A percentile compares a stretch with the other conserved stretches of the same genome.
These are phyloP conservation scores for Chytridium lagenaria DNA, from an alignment of 371 early-diverging fungal species.

Conservation along the genomic window DNA sequence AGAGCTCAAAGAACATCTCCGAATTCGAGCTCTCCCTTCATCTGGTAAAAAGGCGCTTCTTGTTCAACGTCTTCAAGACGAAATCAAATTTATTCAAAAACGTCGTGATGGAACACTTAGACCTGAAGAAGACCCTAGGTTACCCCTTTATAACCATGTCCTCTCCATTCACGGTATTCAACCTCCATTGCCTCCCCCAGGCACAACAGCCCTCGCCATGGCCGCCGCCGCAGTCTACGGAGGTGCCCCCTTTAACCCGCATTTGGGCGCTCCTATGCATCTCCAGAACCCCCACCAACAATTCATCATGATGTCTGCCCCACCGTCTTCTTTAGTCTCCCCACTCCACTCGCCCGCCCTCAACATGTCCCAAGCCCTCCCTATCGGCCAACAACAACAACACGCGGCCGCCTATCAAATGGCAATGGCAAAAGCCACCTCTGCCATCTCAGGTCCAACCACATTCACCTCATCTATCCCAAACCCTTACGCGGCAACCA, in stretches of 20 bases:
- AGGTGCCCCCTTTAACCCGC: not conserved
- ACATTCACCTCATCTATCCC: not conserved
- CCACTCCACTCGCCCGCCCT: no score
- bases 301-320: not conserved
- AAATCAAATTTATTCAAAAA: constrained; percentile 45
- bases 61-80: constrained; percentile 63
- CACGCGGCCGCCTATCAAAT: not conserved
- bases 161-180: constrained; percentile 1
- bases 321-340: no score
- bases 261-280: not conserved
- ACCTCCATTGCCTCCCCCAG: not conserved
- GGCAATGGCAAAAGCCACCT: no score
- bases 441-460: no score
- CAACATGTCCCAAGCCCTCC: not conserved
- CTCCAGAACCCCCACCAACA: not conserved
- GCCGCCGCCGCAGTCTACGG: not conserved
- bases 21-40: constrained; percentile 72
- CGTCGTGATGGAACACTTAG: constrained; percentile 35
- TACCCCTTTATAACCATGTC: constrained; percentile 24
- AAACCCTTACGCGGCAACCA: constrained; percentile 6
- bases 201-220: not conserved
- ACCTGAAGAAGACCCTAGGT: constrained; percentile 39
- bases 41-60: constrained; percentile 76
- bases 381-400: not conserved
- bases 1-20: constrained; percentile 76